Evolutionary conservation across 2,329 filamentous ascomycete genomes (phyloP), one percentile per base, ranked within the genome.

Genomic region (Monosporascus cannonballus): DNA sequence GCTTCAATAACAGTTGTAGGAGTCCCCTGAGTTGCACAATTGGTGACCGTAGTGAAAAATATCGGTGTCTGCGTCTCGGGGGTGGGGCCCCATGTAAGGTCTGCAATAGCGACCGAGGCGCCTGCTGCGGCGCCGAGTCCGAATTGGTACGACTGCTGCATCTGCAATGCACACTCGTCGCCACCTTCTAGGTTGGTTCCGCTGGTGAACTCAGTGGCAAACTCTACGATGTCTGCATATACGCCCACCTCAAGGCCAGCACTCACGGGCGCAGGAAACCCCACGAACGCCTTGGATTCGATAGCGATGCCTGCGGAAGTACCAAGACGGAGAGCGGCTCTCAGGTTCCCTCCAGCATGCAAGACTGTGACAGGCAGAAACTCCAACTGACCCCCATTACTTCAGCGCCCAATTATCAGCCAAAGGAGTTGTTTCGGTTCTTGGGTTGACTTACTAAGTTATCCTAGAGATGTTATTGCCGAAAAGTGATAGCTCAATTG

Each of bases 101-200:
- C 56, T 1, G 64, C 66, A 4, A 81, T 48, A 2, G 65, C 71
- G 0, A 83, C 58, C 0, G 76, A 77, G 0, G 79, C 80, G 1
- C 80, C 81, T 4, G 78, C 79, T 1, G 69, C 71, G 5, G 77
- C 80, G 17, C 80, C 81, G 0, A 84, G 56, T 0, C 72, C 79
- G 11, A 84, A 61, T 11, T 72, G 67, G 60, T 80, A 84, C 2
- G 70, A 68, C 56, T 83, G 73, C 9, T 73, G 67, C 5, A 80
- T 72, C 9, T 65, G 66, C 4, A 83, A 52, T 2, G 67, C 54
- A 55, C 80, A 83, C 25, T 69, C 62, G 1, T 68, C 63, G 18
- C 66, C 65, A 6, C 18, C 39, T 15, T 65, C 66, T 1, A 63
- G 60, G 4, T 60, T 55, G 3, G 69, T 59, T 0, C 61, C 56